Base-by-base conservation (phyloP, 2,329 filamentous ascomycete genomes). In the Neofusicoccum umdonicola region DNA sequence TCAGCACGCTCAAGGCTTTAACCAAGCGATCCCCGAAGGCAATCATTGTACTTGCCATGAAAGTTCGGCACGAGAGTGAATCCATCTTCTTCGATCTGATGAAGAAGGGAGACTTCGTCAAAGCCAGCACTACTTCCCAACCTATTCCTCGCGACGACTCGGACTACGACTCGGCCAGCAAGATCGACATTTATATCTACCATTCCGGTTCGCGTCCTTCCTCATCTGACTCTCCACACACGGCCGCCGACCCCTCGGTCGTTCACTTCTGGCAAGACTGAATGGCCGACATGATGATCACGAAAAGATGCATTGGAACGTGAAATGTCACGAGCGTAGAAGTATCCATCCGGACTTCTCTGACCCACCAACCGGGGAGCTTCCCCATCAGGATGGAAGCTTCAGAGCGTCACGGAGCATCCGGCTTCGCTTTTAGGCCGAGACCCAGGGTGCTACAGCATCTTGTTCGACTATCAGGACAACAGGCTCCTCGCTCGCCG, bases 41-140 rank as follows among this genome's bases (percentile, higher is more conserved):
- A 0, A 69, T 84, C 31, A 74, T 88, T 22, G 75, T 88, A 15
- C 79, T 91, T 31, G 86, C 87, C 1, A 85, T 89, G 76, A 92
- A 92, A 74, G 83, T 85, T 65, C 81, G 89, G 37, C 89, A 91
- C 73, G 82, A 85, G 3, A 88, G 85, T 67, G 89, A 92, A 72
- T 79, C 81, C 6, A 76, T 86, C 2, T 91, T 91, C 75, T 90
- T 90, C 72, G 82, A 86, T 4, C 76, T 90, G 8, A 78, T 79
- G 77, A 44, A 60, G 2, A 62, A 71, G 5, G 72, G 72, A 2
- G 69, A 68, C 0, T 77, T 79, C 44, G 35, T 63, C 4, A 47
- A 52, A 8, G 62, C 50, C 13, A 42, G 13, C 9, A 42, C 22
- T 2, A 60, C 54, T 8, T 42, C 27, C 19, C 52, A 60, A 39